These are phyloP conservation scores for Umbelopsis sp. DNA, from an alignment of 371 early-diverging fungal species.

Conservation along the genomic window DNA sequence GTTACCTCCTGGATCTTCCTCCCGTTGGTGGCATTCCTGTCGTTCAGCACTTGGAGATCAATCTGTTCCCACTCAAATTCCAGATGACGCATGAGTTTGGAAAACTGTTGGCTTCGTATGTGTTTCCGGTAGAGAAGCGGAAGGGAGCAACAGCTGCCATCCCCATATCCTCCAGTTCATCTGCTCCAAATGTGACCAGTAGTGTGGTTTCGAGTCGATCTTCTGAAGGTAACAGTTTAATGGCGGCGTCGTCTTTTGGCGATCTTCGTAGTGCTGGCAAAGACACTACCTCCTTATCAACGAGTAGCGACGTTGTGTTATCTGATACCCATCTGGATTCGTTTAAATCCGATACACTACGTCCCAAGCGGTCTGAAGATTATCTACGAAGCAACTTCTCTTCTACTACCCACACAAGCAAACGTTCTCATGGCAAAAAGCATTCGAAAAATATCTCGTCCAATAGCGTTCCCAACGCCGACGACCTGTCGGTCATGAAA, in stretches of 20 bases:
- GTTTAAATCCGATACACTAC: not conserved
- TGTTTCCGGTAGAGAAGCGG: conserved; percentile 69
- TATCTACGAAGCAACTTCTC: not conserved
- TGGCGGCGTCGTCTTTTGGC: not conserved
- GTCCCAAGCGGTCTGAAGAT: conserved; percentile 7
- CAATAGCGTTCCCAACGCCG: conserved; percentile 17
- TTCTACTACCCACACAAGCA: not conserved
- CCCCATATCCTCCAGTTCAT: conserved; percentile 3
- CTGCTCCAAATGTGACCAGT: not conserved
- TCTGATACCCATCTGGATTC: not conserved
- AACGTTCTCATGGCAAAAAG: conserved; percentile 1
- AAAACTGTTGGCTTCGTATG: conserved; percentile 68
- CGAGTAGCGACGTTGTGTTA: not conserved
- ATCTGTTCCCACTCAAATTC: conserved; percentile 75
- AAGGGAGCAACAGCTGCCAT: not conserved
- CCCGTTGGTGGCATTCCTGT: conserved; percentile 86
- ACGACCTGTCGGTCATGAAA: conserved; percentile 63
- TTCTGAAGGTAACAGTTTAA: not conserved
- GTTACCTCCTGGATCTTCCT: conserved; percentile 72
- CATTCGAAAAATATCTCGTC: not conserved
- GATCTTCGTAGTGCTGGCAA: not conserved
- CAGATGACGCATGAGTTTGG: conserved; percentile 83
- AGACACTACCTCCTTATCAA: not conserved
- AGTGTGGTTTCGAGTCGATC: not conserved
- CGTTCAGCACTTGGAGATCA: conserved; percentile 84